Conservation (phyloP, 495 filamentous ascomycete species). For the Viridothelium virens region DNA sequence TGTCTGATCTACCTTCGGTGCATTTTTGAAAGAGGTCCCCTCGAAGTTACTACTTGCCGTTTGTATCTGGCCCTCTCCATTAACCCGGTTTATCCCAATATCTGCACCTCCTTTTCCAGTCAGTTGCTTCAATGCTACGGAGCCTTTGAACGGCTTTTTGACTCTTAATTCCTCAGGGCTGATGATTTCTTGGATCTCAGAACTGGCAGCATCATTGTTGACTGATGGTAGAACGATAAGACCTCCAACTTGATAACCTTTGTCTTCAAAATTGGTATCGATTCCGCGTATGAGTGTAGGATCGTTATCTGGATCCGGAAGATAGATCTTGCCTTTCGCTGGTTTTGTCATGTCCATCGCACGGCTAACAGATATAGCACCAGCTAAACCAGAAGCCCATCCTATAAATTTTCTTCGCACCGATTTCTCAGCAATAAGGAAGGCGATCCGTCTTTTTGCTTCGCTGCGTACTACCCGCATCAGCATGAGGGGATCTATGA, state of each 20-base stretch:
- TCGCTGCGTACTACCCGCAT: conserved; percentile 82
- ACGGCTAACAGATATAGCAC: conserved; percentile 79
- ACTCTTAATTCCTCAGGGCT: conserved; percentile 73
- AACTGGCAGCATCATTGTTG: conserved; percentile 67
- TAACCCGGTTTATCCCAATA: conserved; percentile 32
- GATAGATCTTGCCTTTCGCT: conserved; percentile 71
- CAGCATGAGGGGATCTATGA: conserved; percentile 89
- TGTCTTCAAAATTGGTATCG: conserved; percentile 74
- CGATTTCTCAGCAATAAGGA: conserved; percentile 90
- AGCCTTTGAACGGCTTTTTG: conserved; percentile 76
- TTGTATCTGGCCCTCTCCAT: neutral
- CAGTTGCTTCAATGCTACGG: conserved; percentile 62
- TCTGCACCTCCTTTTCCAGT: conserved; percentile 60
- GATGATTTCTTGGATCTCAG: conserved; percentile 70
- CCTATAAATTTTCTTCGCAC: conserved; percentile 84
- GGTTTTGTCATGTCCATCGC: conserved; percentile 82
- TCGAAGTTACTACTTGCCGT: conserved; percentile 44
- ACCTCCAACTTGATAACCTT: conserved; percentile 67
- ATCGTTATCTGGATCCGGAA: conserved; percentile 79
- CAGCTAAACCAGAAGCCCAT: conserved; percentile 65
- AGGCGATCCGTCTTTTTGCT: conserved; percentile 77
- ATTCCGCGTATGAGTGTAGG: conserved; percentile 77
- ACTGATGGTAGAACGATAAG: conserved; percentile 77
- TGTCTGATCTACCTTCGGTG: conserved; percentile 90
- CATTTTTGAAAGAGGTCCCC: conserved; percentile 75